Evolutionary conservation across 768 basidiomycete species (phyloP), one percentile per base, ranked within the genome.

Genomic region (Boletellus ananas): DNA sequence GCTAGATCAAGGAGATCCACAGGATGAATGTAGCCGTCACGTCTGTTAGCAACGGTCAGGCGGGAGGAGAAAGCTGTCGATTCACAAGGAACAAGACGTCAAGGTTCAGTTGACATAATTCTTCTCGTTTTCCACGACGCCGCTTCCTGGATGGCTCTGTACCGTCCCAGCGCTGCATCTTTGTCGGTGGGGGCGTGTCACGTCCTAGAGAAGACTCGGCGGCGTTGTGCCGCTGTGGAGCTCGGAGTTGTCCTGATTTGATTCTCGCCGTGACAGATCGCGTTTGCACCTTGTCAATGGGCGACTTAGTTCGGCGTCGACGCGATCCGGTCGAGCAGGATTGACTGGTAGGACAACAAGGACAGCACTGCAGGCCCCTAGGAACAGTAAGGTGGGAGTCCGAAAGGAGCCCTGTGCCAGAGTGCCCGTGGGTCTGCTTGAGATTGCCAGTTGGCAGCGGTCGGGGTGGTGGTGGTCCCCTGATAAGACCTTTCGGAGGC

Each of bases 1-100:
- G 77, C 59, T 13, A 78, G 68, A 49, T 61, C 64, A 27, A 58
- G 20, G 29, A 54, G 37, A 31, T 58, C 56, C 2, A 62, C 34
- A 3, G 74, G 76, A 31, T 71, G 60, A 1, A 77, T 59, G 43
- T 73, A 67, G 8, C 12, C 13, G n/a, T 27, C 1, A 6, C 13
- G 3, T 23, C 4, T 1, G 9, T 42, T 1, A 41, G n/a, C 6
- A 16, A 13, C 14, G 27, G 36, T 11, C 14, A 27, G 23, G 3
- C 23, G 3, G 9, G 49, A 4, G 14, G 31, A 20, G 20, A 34
- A 34, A 23, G 12, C 18, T 3, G n/a, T 20, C n/a, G 17, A 13
- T 14, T 37, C 20, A 61, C 61, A 3, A 60, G 50, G 34, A 51
- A 50, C n/a, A 60, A 39, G 2, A 65, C 57, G 3, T 51, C 63